Base-by-base conservation (phyloP, 139 green algal species). In the Microglena sp. region DNA sequence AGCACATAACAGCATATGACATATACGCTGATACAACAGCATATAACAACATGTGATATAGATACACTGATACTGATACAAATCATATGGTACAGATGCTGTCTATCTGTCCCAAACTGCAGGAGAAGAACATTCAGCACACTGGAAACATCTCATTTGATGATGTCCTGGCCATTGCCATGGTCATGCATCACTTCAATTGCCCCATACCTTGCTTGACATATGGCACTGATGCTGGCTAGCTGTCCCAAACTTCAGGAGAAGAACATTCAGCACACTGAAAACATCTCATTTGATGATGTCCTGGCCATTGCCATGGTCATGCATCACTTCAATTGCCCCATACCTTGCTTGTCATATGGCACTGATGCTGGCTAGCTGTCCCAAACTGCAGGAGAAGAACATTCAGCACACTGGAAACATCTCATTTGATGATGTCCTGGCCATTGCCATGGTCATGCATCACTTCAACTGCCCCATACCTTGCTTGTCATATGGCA, bases 41-140 rank as follows among this genome's bases (percentile, higher is more conserved):
- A n/a, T n/a, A n/a, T n/a, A n/a, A n/a, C n/a, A n/a, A n/a, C n/a
- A n/a, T n/a, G n/a, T n/a, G n/a, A n/a, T n/a, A n/a, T n/a, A n/a
- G n/a, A n/a, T n/a, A n/a, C n/a, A n/a, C n/a, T n/a, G n/a, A n/a
- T n/a, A n/a, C n/a, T n/a, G n/a, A n/a, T n/a, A n/a, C n/a, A n/a
- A n/a, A n/a, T n/a, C n/a, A n/a, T n/a, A n/a, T n/a, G n/a, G n/a
- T n/a, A n/a, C n/a, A n/a, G n/a, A n/a, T n/a, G n/a, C n/a, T n/a
- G n/a, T n/a, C n/a, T n/a, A n/a, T n/a, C 40, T 18, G 40, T 11
- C 40, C 40, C 40, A 50, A 18, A n/a, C 50, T 75, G 68, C 80
- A 95, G 88, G 91, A 96, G 67, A 99, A 99, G 86, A 95, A 97
- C 84, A 90, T 99, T 73, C 83, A 92, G 87, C 94, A 99, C 91